Conservation (phyloP, 768 basidiomycete genomes). For the Podaxis sp. region DNA sequence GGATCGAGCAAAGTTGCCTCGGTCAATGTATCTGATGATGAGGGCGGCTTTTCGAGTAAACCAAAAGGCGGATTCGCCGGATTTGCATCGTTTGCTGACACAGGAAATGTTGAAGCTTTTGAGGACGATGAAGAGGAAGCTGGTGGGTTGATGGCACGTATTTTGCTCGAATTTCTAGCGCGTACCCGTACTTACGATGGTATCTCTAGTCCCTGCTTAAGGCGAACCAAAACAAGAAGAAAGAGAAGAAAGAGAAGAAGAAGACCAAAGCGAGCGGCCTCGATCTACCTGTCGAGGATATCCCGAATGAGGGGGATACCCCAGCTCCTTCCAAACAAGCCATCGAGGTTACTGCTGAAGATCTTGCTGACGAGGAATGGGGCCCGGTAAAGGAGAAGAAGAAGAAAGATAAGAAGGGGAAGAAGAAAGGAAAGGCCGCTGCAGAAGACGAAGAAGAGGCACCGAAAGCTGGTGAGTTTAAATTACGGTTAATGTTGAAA, state of each 20-base stretch:
- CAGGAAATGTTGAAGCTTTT: slow-evolving; percentile 39
- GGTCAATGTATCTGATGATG: slow-evolving; percentile 41
- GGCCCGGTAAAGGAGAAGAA: slow-evolving; percentile 61
- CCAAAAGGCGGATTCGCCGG: slow-evolving; percentile 44
- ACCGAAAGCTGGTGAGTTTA: slow-evolving; percentile 3
- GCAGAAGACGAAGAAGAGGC: slow-evolving; percentile 35
- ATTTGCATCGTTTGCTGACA: slow-evolving; percentile 48
- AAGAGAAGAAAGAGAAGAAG: slow-evolving; percentile 58
- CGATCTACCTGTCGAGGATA: slow-evolving; percentile 26
- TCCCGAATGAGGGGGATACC: slow-evolving; percentile 25
- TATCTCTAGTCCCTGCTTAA: slow-evolving; percentile 60
- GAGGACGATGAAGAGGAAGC: slow-evolving; percentile 65
- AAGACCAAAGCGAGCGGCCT: slow-evolving; percentile 39
- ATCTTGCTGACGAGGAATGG: slow-evolving; percentile 75
- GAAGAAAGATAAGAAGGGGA: slow-evolving; percentile 64
- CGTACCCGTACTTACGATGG: neutral
- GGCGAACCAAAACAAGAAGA: slow-evolving; percentile 39
- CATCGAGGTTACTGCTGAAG: slow-evolving; percentile 63
- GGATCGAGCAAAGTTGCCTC: slow-evolving; percentile 38
- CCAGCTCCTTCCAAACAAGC: slow-evolving; percentile 36
- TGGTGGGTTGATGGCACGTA: slow-evolving; percentile 73
- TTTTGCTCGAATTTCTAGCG: neutral
- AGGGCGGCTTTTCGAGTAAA: slow-evolving; percentile 31
- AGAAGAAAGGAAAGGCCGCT: slow-evolving; percentile 46
- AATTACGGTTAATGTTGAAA: neutral